A percentile compares a stretch with the other conserved stretches of the same genome.
These are phyloP conservation scores for Epichloe scottii DNA, from an alignment of 2,329 filamentous ascomycete genomes.

Conservation along the genomic window DNA sequence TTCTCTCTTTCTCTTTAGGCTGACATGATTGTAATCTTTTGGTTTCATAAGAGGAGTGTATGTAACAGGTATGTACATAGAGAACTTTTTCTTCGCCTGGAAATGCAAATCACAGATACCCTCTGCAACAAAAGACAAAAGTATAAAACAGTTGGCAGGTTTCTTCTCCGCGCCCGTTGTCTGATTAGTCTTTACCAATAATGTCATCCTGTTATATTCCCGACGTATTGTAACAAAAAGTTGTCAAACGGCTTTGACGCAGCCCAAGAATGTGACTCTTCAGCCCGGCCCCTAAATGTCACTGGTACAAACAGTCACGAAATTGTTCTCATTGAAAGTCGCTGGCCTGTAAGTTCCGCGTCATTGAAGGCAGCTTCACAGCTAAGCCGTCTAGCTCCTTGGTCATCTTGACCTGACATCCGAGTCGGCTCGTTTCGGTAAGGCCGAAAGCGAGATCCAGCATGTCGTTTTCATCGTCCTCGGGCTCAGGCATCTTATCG, in stretches of 20 bases:
- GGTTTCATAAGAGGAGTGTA: conserved; percentile 16
- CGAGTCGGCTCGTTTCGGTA: conserved; percentile 71
- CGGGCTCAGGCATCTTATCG: conserved; percentile 65
- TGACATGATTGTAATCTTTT: no score
- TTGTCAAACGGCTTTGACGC: neutral
- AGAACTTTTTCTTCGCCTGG: conserved; percentile 3
- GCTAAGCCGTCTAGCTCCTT: conserved; percentile 79
- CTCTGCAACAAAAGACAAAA: neutral
- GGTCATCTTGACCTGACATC: conserved; percentile 85
- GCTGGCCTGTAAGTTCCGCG: conserved; percentile 86
- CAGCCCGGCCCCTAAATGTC: neutral
- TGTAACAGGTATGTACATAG: conserved; percentile 3
- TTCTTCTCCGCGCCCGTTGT: neutral
- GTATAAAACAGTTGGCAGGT: neutral
- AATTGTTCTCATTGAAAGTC: conserved; percentile 50
- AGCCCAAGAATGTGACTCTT: neutral
- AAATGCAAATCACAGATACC: conserved; percentile 8
- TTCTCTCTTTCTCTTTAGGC: neutral
- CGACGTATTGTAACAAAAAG: conserved; percentile 4
- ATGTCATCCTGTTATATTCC: neutral
- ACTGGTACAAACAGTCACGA: neutral
- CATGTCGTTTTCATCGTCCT: conserved; percentile 82
- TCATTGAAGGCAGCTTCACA: conserved; percentile 84
- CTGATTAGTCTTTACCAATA: no score
- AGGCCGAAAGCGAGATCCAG: conserved; percentile 81